Evolutionary conservation across 306 rosid genomes (phyloP).

Genomic region (Datisca glomerata): DNA sequence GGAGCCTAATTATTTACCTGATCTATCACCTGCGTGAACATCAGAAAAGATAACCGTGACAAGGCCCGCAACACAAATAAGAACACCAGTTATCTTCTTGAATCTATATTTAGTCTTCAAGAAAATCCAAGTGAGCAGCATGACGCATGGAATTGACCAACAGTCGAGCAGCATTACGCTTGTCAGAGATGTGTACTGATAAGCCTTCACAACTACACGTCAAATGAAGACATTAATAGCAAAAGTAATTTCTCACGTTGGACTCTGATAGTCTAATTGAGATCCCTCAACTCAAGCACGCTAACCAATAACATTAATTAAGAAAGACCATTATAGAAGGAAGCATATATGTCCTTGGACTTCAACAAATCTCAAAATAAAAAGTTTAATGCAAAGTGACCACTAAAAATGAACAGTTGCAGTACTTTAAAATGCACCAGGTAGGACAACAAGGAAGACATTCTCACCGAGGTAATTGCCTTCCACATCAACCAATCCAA

Average conservation of each 20-base stretch:
- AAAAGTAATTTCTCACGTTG: too few species aligned
- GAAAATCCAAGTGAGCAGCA: conserved; percentile 95
- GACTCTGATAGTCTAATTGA: too few species aligned
- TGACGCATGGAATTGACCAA: conserved; percentile 87
- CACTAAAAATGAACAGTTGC: too few species aligned
- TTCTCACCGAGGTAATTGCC: conserved; percentile 84
- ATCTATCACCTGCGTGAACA: conserved; percentile 74
- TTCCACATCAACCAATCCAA: conserved; percentile 89
- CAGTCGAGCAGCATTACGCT: conserved; percentile 96
- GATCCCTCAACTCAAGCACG: too few species aligned
- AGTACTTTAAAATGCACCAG: too few species aligned
- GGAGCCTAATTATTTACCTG: conserved; percentile 35
- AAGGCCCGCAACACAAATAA: conserved; percentile 80
- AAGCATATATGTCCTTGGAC: too few species aligned
- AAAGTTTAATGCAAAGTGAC: too few species aligned
- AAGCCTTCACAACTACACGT: conserved; percentile 91
- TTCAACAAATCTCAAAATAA: too few species aligned
- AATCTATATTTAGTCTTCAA: conserved; percentile 81
- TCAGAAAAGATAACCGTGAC: conserved; percentile 81
- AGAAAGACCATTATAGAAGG: too few species aligned
- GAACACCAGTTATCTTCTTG: conserved; percentile 59
- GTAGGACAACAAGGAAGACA: too few species aligned
- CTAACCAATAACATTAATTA: too few species aligned
- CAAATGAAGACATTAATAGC: conserved; percentile 7
- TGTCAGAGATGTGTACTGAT: conserved; percentile 90